phyloP scores from a whole-genome alignment of 495 filamentous ascomycete species.

The Lophiotrema nucula region DNA sequence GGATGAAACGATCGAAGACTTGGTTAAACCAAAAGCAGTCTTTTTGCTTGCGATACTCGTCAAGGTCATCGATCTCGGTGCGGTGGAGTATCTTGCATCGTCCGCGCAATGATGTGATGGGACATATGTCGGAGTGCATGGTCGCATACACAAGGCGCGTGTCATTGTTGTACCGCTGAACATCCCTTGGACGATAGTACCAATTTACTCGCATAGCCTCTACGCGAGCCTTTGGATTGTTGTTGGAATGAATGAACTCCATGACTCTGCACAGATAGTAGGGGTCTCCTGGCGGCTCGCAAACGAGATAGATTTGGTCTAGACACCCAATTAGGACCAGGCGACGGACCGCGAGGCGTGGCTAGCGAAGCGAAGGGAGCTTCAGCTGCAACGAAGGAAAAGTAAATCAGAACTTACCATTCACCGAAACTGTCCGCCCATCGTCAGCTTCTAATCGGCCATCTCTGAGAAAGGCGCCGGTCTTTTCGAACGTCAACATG shows the following conservation, averaged over 20 bases:
- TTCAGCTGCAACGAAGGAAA: background rate
- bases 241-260: slow-evolving; percentile 86
- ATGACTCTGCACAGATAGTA: slow-evolving; percentile 98
- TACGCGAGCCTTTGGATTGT: slow-evolving; percentile 64
- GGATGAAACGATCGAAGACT: slow-evolving; percentile 96
- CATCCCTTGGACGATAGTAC: slow-evolving; percentile 96
- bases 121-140: slow-evolving; percentile 97
- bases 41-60: slow-evolving; percentile 75
- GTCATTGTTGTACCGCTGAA: slow-evolving; percentile 86
- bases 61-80: slow-evolving; percentile 77
- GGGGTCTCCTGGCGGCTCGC: slow-evolving; percentile 94
- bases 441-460: slow-evolving; percentile 86
- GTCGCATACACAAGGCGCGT: slow-evolving; percentile 87
- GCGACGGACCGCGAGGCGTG: background rate
- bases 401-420: slow-evolving; percentile 70
- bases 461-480: slow-evolving; percentile 65
- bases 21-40: slow-evolving; percentile 97
- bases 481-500: slow-evolving; percentile 81
- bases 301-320: slow-evolving; percentile 98
- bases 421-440: slow-evolving; percentile 75
- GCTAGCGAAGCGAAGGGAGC: slow-evolving; percentile 2
- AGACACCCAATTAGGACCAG: slow-evolving; percentile 16
- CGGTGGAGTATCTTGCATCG: slow-evolving; percentile 87
- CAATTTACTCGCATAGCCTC: slow-evolving; percentile 93
- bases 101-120: slow-evolving; percentile 84